Evolutionary conservation across 345 rosid genomes (phyloP), one percentile per base, ranked within the genome.

Genomic region (Arabis hirsuta): DNA sequence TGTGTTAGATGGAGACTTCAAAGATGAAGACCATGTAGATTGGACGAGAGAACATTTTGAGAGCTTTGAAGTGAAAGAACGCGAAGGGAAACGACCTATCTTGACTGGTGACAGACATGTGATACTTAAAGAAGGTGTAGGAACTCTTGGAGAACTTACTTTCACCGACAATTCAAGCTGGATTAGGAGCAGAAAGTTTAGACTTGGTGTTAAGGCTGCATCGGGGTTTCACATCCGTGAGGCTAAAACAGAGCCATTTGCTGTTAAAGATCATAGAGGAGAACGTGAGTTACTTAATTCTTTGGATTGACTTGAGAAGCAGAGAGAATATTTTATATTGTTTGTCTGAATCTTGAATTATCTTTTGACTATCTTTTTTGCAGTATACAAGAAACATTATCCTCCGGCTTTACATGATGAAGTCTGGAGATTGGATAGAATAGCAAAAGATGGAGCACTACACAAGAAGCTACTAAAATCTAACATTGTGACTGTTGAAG

Each of bases 221-320:
- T 58, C 86, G 1, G 86, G 91, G 55, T 78, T 79, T 56, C 82
- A 79, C 46, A 77, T 94, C 43, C 90, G 87, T n/a, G 96, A 89
- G 81, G 96, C 91, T 56, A 90, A 89, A 83, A 87, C 95, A 1
- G 90, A 89, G 78, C 91, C 95, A 53, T 91, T 94, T 82, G 84
- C 92, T 56, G 98, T 94, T 66, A 94, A 94, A 77, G 98, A 94
- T 84, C 98, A 94, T 62, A 84, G 98, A 67, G 96, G 98, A 81
- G 97, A 91, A 86, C 74, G 96, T 90, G 65, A 78, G 98, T 79
- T 75, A 63, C 41, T 36, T 44, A 41, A 5, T 9, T 9, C 13
- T 72, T 55, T 52, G 50, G 38, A 54, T 62, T 64, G 10, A 58
- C 24, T 32, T 52, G 67, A 46, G 12, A 69, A 47, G 46, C 22